Evolutionary conservation across 768 basidiomycete genomes (phyloP).

Genomic region (Xerocomellus dryophilus): DNA sequence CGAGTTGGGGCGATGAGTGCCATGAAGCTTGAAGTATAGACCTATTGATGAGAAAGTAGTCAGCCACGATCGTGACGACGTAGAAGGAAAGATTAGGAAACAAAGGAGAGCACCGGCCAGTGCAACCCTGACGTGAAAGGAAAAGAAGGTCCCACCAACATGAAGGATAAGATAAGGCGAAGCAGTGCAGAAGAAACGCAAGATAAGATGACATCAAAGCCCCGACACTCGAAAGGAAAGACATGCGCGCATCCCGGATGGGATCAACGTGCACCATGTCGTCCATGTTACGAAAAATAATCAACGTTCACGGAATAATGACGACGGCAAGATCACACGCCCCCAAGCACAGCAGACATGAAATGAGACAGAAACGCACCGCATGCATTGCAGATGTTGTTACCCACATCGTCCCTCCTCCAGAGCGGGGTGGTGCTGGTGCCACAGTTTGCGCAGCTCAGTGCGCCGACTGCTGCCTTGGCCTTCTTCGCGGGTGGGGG

Average conservation of each 20-base stretch:
- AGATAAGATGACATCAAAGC: constrained; percentile 20
- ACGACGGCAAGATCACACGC: constrained; percentile 22
- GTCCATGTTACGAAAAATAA: constrained; percentile 23
- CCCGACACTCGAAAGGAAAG: constrained; percentile 19
- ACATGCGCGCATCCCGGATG: constrained; percentile 18
- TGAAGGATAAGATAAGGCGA: constrained; percentile 28
- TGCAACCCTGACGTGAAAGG: constrained; percentile 12
- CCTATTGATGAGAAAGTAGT: constrained; percentile 47
- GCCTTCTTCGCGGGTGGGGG: constrained; percentile 33
- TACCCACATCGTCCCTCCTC: constrained; percentile 86
- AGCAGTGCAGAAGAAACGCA: constrained; percentile 8
- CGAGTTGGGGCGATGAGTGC: constrained; percentile 92
- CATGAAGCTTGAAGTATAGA: constrained; percentile 97
- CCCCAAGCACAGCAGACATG: constrained; percentile 22
- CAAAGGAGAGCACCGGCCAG: background rate
- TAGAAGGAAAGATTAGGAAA: background rate
- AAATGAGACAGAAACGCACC: constrained; percentile 53
- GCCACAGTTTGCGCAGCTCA: constrained; percentile 85
- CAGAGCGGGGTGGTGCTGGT: constrained; percentile 89
- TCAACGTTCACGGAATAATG: constrained; percentile 1
- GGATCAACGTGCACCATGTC: constrained; percentile 22
- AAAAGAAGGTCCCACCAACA: constrained; percentile 3
- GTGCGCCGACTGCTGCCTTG: constrained; percentile 58
- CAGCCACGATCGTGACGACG: constrained; percentile 5
- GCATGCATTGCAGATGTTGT: constrained; percentile 94